Base-by-base conservation (phyloP, 2,329 filamentous ascomycete species). In the Tricladium varicosporioides region DNA sequence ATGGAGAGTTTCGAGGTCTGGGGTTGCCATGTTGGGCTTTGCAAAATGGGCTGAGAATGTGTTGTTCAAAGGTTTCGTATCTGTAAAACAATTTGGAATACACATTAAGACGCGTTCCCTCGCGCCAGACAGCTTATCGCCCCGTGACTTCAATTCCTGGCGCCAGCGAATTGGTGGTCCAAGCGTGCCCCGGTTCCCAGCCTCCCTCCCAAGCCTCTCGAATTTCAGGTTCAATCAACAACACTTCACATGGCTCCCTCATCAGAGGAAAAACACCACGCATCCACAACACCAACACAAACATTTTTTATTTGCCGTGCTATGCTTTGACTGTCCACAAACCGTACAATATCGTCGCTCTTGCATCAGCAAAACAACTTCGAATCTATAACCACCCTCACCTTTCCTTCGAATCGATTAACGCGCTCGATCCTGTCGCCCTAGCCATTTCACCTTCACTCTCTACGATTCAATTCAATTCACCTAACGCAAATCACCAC, bases 1-100 rank as follows among this genome's bases (percentile, higher is more conserved):
- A 56, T 75, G 73, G 16, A 80, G 73, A 59, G 75, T 76, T 54
- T 80, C 77, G 65, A 83, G 76, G 63, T 80, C 75, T 57, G 79
- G 77, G 43, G 74, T 74, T 33, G 73, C 70, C 70, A 67, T 65
- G 13, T 40, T 65, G 13, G 40, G 13, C 22, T 8, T 11, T 40
- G 43, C 4, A 27, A 47, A n/a, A 11, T 27, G 48, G 16, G 11
- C 44, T 27, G 32, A 51, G 10, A 49, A 50, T 10, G 33, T 45
- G 48, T 36, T 31, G 45, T 50, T 46, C 27, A 43, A 50, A 53
- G 40, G 50, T 11, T 32, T 33, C 43, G 9, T 40, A 58, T 15
- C 18, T 10, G 14, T 31, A 7, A 10, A 32, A 49, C 22, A 43
- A n/a, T 15, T 22, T 27, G 40, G 40, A 19, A 43, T 32, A 7